Evolutionary conservation across 257 asterid genomes (phyloP).

Genomic region (Petunia axillaris): DNA sequence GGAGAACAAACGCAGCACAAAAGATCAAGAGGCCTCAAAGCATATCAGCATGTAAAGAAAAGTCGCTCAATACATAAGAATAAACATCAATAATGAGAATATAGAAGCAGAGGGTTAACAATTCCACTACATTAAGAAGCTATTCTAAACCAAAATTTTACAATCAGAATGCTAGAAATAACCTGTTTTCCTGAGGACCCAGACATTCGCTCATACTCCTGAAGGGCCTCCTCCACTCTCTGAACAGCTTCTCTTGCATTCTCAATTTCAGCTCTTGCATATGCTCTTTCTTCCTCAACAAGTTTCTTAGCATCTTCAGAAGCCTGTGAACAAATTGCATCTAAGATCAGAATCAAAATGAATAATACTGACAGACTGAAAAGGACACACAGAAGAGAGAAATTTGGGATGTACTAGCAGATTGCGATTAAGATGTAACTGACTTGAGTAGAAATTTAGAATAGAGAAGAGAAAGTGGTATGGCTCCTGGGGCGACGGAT

Average conservation of each 20-base stretch:
- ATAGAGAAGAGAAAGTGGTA: background rate
- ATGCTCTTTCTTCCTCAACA: conserved; percentile 90
- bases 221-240: conserved; percentile 97
- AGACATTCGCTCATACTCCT: conserved; percentile 83
- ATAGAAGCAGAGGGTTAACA: background rate
- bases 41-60: background rate
- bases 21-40: background rate
- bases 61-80: background rate
- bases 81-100: background rate
- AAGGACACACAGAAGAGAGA: background rate
- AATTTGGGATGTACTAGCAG: background rate
- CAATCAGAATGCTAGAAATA: conserved; percentile 27
- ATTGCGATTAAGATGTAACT: background rate
- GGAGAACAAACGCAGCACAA: background rate
- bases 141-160: background rate
- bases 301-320: conserved; percentile 95
- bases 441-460: background rate
- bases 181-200: conserved; percentile 94
- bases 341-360: background rate
- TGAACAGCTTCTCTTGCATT: conserved; percentile 96
- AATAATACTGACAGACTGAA: background rate
- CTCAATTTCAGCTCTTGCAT: conserved; percentile 91
- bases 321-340: conserved; percentile 54
- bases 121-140: background rate
- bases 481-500: background rate